Base-by-base conservation (phyloP, 495 filamentous ascomycete genomes). In the Cercophora newfieldiana region DNA sequence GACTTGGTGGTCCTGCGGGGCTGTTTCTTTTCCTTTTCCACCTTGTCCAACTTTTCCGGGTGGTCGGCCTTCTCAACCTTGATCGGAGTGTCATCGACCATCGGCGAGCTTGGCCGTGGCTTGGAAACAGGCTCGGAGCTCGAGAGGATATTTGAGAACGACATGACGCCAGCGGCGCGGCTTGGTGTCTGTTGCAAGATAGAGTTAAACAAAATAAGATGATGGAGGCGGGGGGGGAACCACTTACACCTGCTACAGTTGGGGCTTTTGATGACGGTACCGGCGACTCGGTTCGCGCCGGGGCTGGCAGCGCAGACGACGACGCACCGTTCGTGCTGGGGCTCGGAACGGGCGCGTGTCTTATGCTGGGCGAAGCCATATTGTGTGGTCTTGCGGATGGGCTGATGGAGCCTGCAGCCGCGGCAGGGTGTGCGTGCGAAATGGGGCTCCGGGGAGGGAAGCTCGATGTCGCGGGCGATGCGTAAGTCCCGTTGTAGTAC, bases 91-190 rank as follows among this genome's bases (percentile, higher is more conserved):
- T 68, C 66, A 28, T 59, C 49, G 74, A 74, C 51, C 68, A 74
- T 64, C 14, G 75, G 79, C 54, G 71, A 81, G 59, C 60, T 74
- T 21, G 78, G 79, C 69, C 74, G 76, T 1, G 84, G 81, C 66
- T 84, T 82, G 5, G 82, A 69, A 33, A 81, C 74, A 28, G 87
- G 83, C 51, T 92, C 91, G 72, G 90, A 85, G 65, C 84, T 89
- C 1, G 92, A 93, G 37, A 97, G 85, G 62, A 97, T 96, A 73
- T 90, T 95, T 31, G 91, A 92, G 69, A 97, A 92, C 2, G 91
- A 92, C 93, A 97, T 97, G 16, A 93, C 90, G 77, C 94, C 89
- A 21, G 88, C 86, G 59, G 89, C 85, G 67, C 90, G 86, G 61
- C 87, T 82, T 31, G 87, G 82, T 58, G 85, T 90, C 84, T 91